Conservation (phyloP, 257 asterid genomes). For the Solanum corneliomulleri region DNA sequence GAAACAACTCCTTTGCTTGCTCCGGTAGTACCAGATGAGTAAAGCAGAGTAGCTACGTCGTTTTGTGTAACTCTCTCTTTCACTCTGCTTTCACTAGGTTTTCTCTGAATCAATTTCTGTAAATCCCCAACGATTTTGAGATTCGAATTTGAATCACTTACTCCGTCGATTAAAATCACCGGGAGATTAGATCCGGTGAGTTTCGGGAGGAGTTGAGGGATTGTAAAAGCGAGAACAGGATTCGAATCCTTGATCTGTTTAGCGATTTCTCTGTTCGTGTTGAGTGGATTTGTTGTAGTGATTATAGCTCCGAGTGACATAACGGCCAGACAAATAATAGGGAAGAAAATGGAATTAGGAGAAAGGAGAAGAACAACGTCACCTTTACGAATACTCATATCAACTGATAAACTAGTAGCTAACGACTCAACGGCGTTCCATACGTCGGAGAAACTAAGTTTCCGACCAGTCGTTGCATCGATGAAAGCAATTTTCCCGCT, state of each 20-base stretch:
- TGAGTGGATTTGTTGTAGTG: constrained; percentile 95
- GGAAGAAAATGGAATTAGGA: constrained; percentile 87
- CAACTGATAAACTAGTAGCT: constrained; percentile 34
- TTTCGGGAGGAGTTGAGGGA: constrained; percentile 48
- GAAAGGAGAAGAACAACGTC: constrained; percentile 61
- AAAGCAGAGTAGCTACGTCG: constrained; percentile 76
- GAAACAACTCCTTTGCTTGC: constrained; percentile 92
- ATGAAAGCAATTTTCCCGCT: constrained; percentile 54
- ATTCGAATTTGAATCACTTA: background rate
- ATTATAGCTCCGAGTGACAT: constrained; percentile 84
- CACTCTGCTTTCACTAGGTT: constrained; percentile 23
- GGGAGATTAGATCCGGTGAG: constrained; percentile 37
- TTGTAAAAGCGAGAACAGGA: constrained; percentile 65
- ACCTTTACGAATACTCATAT: constrained; percentile 58
- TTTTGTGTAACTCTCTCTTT: constrained; percentile 43
- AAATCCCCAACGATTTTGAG: constrained; percentile 14
- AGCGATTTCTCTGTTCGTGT: constrained; percentile 53
- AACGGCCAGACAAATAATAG: constrained; percentile 68
- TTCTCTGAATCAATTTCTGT: constrained; percentile 47
- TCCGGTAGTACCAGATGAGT: constrained; percentile 97
- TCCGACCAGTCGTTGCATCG: constrained; percentile 72
- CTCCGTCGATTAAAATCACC: constrained; percentile 32
- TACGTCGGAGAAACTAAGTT: constrained; percentile 46
- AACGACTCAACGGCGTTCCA: constrained; percentile 73
- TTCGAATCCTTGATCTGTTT: constrained; percentile 75